A percentile compares a stretch with the other conserved stretches of the same genome.
Evolutionary conservation across 768 basidiomycete genomes (phyloP).

Genomic region (Termitomyces sp.): DNA sequence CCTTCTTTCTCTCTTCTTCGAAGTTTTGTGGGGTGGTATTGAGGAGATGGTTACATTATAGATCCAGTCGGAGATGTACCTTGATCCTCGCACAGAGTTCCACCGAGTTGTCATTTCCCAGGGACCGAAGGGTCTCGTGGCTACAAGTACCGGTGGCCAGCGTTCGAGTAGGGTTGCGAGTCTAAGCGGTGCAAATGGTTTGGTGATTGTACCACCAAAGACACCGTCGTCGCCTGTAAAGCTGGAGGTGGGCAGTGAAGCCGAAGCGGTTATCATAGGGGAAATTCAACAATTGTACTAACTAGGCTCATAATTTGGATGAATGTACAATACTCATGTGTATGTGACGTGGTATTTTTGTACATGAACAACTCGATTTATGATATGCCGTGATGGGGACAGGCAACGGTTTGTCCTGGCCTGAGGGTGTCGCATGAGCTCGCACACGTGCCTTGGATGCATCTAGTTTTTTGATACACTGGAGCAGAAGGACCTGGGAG

Average conservation of each 20-base stretch:
- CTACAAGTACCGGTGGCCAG: constrained; percentile 84
- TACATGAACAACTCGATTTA: too few relatives aligned
- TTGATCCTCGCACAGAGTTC: constrained; percentile 78
- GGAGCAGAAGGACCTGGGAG: too few relatives aligned
- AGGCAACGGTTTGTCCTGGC: too few relatives aligned
- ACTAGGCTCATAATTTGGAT: neutral
- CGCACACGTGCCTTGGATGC: too few relatives aligned
- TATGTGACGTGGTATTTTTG: neutral
- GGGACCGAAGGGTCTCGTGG: constrained; percentile 46
- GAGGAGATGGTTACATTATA: constrained; percentile 33
- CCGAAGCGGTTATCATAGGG: constrained; percentile 64
- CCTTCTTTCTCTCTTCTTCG: neutral
- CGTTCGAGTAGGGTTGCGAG: constrained; percentile 81
- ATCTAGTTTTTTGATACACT: too few relatives aligned
- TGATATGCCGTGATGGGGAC: too few relatives aligned
- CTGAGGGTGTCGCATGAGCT: too few relatives aligned
- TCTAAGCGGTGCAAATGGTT: constrained; percentile 75
- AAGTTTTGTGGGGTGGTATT: neutral
- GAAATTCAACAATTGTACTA: constrained; percentile 30
- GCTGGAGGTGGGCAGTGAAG: constrained; percentile 53
- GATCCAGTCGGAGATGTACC: constrained; percentile 57
- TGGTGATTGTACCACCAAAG: constrained; percentile 62
- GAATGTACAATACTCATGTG: neutral
- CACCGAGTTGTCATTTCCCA: constrained; percentile 71
- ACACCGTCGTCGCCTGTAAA: constrained; percentile 24